Base-by-base conservation (phyloP, 139 green algal genomes). In the Parachlorella kessleri region DNA sequence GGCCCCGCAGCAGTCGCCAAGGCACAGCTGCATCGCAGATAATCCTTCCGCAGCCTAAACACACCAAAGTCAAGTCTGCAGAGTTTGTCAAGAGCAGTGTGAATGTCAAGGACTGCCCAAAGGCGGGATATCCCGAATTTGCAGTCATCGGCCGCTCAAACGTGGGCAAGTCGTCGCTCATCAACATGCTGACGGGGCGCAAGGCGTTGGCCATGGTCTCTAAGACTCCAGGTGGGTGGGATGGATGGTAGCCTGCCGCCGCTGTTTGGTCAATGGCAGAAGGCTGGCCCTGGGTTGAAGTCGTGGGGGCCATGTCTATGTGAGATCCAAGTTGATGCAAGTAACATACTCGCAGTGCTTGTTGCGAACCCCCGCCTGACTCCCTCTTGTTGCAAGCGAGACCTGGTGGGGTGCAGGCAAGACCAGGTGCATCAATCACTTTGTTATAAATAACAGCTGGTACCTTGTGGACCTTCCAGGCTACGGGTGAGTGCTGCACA, bases 81-180 rank as follows among this genome's bases (percentile, higher is more conserved):
- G 75, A 87, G 66, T 97, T 93, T 64, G 55, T 98, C 7, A 94
- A 90, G 55, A 96, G 90, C 84, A 91, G 83, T 40, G 85, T 91
- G 30, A 72, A 82, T 14, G 71, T 96, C 9, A 48, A 54, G 1
- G 72, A 93, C 41, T 98, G 95, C 83, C 94, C 94, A 3, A 72
- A 77, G 18, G 64, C 88, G 7, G 84, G 70, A 1, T 80, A 83
- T 37, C 93, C 96, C 28, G 96, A 99, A 83, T 96, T 99, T 90
- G 96, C 75, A 38, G 89, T 99, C 7, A 96, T 99, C 59, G 96
- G 96, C 0, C 89, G 95, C 7, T 97, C 90, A 39, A 99, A 99
- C 86, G 96, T 99, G n/a, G 96, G 96, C 71, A 99, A 99, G 84
- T 97, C 91, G 4, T 97, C 92, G 1, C 88, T 99, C 6, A 98